Evolutionary conservation across 2,329 filamentous ascomycete genomes (phyloP).

Genomic region (Penicillium sp.): DNA sequence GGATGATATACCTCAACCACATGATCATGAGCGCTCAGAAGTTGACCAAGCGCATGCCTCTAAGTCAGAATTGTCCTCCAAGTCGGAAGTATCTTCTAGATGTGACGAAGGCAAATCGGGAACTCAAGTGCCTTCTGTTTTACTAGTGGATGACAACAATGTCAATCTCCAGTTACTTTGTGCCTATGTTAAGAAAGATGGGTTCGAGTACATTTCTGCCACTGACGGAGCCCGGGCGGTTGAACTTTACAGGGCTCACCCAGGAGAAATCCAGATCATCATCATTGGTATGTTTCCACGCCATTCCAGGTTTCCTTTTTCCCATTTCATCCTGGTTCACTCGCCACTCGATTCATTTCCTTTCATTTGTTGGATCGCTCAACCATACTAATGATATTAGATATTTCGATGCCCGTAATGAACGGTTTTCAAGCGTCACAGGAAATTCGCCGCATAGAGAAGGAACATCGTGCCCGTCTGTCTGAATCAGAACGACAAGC

Average conservation of each 20-base stretch:
- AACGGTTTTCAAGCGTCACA: slow-evolving; percentile 37
- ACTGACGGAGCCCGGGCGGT: slow-evolving; percentile 41
- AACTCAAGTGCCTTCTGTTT: slow-evolving; percentile 14
- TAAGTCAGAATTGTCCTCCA: not conserved
- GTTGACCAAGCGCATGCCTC: slow-evolving; percentile 5
- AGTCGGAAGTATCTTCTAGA: not conserved
- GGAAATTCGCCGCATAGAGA: slow-evolving; percentile 34
- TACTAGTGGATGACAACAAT: slow-evolving; percentile 45
- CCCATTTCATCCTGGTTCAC: too few relatives aligned
- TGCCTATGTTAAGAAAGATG: slow-evolving; percentile 36
- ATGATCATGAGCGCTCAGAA: slow-evolving; percentile 26
- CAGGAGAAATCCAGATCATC: slow-evolving; percentile 9
- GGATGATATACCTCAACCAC: slow-evolving; percentile 26
- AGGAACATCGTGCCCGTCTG: slow-evolving; percentile 9
- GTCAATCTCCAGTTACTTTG: slow-evolving; percentile 40
- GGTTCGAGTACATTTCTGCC: slow-evolving; percentile 35
- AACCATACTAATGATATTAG: slow-evolving; percentile 22
- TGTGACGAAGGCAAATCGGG: not conserved
- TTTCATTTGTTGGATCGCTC: too few relatives aligned
- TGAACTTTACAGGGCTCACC: slow-evolving; percentile 22
- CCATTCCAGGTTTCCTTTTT: not conserved
- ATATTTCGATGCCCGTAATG: slow-evolving; percentile 45
- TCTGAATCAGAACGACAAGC: slow-evolving; percentile 3
- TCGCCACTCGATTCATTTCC: not conserved
- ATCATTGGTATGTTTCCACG: slow-evolving; percentile 18